These are phyloP conservation scores for Porcisia deanei DNA, from an alignment of 208 protist genomes.

Conservation along the genomic window DNA sequence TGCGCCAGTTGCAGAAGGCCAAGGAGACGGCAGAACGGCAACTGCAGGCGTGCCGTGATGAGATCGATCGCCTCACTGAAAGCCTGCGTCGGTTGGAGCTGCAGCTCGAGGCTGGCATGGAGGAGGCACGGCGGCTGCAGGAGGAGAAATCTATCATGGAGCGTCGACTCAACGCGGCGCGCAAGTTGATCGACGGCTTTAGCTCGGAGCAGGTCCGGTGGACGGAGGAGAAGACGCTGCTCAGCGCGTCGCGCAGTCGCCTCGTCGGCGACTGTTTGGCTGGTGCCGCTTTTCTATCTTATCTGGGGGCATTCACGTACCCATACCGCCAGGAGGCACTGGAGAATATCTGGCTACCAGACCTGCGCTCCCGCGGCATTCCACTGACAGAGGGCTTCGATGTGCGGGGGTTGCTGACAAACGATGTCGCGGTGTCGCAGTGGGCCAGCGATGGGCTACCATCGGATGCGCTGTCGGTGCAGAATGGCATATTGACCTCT, in stretches of 20 bases:
- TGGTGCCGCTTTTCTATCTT: conserved; percentile 96
- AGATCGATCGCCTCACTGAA: conserved; percentile 93
- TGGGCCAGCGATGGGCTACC: conserved; percentile 98
- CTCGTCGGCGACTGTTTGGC: conserved; percentile 98
- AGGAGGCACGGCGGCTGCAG: conserved; percentile 93
- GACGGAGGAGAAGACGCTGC: conserved; percentile 93
- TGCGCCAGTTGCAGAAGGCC: conserved; percentile 93
- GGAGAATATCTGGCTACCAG: conserved; percentile 89
- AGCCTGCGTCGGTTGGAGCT: conserved; percentile 91
- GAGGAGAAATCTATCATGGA: conserved; percentile 95
- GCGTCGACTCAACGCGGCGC: conserved; percentile 94
- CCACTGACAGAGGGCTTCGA: conserved; percentile 91
- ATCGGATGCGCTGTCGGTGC: conserved; percentile 97
- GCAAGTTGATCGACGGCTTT: conserved; percentile 97
- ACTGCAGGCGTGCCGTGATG: conserved; percentile 78
- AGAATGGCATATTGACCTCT: conserved; percentile 98
- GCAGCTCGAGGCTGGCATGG: conserved; percentile 89
- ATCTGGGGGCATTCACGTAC: conserved; percentile 97
- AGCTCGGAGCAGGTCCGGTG: conserved; percentile 97
- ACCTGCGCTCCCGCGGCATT: conserved; percentile 88
- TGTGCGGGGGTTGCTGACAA: conserved; percentile 94
- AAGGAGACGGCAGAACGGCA: conserved; percentile 91
- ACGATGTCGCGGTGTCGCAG: conserved; percentile 96
- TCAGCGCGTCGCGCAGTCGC: conserved; percentile 80
- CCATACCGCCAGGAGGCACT: conserved; percentile 96